These are phyloP conservation scores for Dryadomyces quercus-mongolicae DNA, from an alignment of 2,329 filamentous ascomycete genomes.

Conservation along the genomic window DNA sequence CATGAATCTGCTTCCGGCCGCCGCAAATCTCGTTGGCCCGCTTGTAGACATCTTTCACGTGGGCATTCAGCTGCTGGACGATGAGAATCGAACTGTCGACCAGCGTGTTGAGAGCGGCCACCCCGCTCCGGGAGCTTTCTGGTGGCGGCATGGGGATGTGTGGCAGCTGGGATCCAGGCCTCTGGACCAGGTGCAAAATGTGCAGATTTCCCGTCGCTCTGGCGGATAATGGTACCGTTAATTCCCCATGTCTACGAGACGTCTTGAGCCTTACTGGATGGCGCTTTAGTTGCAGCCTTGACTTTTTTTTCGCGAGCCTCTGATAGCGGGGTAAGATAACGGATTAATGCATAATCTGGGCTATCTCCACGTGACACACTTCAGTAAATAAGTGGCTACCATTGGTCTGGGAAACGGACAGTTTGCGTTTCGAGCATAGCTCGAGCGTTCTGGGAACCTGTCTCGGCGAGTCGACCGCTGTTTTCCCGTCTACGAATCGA, in stretches of 20 bases:
- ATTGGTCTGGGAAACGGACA: constrained; percentile 9
- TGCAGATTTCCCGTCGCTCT: neutral
- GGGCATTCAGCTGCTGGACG: constrained; percentile 23
- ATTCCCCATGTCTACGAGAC: too few relatives aligned
- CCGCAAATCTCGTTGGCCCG: constrained; percentile 7
- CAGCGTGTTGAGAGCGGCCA: constrained; percentile 26
- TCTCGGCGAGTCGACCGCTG: neutral
- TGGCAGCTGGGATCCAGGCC: neutral
- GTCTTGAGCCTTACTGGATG: neutral
- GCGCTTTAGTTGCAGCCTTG: too few relatives aligned
- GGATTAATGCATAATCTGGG: neutral
- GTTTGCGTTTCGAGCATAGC: constrained; percentile 8
- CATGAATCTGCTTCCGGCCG: neutral
- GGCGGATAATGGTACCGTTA: too few relatives aligned
- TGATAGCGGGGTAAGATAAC: neutral
- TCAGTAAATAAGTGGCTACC: neutral
- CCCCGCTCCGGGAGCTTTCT: constrained; percentile 8
- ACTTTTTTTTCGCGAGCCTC: neutral
- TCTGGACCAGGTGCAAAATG: too few relatives aligned
- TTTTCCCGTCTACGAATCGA: constrained; percentile 4
- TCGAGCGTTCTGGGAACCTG: neutral
- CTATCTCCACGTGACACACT: constrained; percentile 1
- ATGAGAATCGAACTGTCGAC: constrained; percentile 25
- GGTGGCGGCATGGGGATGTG: constrained; percentile 9
- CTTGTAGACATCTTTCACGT: constrained; percentile 26